Evolutionary conservation across 2,329 filamentous ascomycete genomes (phyloP).

Genomic region (Colletotrichum sp.): DNA sequence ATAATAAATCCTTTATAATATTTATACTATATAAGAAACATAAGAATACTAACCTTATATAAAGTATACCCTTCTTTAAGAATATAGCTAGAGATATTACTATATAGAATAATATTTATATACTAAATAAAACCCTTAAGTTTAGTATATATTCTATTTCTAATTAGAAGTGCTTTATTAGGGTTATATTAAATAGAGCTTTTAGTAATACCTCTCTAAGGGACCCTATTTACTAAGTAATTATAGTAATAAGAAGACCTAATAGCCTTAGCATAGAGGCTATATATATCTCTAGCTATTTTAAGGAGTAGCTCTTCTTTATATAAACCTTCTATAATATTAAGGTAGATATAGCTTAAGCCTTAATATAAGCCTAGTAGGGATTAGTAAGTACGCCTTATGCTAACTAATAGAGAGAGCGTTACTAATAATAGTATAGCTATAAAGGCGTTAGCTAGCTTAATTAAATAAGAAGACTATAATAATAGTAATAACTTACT

Average conservation of each 20-base stretch:
- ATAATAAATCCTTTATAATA: not conserved
- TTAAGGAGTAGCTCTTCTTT: too few relatives aligned
- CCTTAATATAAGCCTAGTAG: too few relatives aligned
- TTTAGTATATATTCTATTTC: accelerated
- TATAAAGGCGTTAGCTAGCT: not conserved
- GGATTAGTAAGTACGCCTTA: not conserved
- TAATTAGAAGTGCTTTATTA: not conserved
- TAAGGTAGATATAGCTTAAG: too few relatives aligned
- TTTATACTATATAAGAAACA: not conserved
- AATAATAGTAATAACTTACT: not conserved
- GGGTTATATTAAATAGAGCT: not conserved
- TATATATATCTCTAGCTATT: too few relatives aligned
- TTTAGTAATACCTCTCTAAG: accelerated
- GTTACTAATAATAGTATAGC: not conserved
- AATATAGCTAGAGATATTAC: not conserved
- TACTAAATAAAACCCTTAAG: not conserved
- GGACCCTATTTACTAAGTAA: accelerated
- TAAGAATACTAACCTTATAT: not conserved
- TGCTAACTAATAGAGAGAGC: not conserved
- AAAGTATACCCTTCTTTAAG: not conserved
- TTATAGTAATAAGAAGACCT: too few relatives aligned
- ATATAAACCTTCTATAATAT: too few relatives aligned
- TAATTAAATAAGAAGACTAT: too few relatives aligned
- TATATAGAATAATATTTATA: not conserved
- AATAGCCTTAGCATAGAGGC: too few relatives aligned